phyloP scores from a whole-genome alignment of 2,329 filamentous ascomycete species.

The Pseudogymnoascus sp. region DNA sequence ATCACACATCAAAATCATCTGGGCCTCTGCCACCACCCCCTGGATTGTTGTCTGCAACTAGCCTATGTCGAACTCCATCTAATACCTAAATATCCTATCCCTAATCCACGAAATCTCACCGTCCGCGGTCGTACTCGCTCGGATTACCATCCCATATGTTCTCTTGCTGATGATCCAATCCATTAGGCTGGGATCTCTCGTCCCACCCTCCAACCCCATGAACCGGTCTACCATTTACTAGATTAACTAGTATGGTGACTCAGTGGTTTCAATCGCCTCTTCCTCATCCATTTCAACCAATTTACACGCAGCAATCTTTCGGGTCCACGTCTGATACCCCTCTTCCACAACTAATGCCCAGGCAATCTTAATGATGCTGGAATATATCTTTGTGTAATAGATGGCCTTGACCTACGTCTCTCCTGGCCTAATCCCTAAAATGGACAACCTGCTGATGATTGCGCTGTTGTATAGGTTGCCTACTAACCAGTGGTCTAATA shows the following conservation, averaged over 20 bases:
- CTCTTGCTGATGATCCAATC: constrained; percentile 7
- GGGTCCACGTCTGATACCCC: neutral
- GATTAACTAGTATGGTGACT: neutral
- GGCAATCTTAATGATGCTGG: neutral
- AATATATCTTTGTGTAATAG: neutral
- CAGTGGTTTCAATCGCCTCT: neutral
- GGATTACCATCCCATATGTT: constrained; percentile 25
- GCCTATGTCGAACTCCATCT: neutral
- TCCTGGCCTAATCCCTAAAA: neutral
- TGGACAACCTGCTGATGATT: neutral
- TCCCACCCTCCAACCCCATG: neutral
- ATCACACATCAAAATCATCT: neutral
- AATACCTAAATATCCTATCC: neutral
- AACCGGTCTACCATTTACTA: neutral
- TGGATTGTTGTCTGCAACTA: neutral
- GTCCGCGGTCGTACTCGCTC: constrained; percentile 14
- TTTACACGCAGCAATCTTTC: neutral
- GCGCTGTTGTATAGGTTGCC: neutral
- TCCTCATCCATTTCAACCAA: neutral
- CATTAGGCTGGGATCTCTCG: neutral
- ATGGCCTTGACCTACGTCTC: neutral
- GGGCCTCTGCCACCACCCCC: neutral
- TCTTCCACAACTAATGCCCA: neutral
- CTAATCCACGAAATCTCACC: neutral
- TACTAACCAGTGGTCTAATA: neutral